Evolutionary conservation across 768 basidiomycete genomes (phyloP).

Genomic region (Kwoniella heveanensis): DNA sequence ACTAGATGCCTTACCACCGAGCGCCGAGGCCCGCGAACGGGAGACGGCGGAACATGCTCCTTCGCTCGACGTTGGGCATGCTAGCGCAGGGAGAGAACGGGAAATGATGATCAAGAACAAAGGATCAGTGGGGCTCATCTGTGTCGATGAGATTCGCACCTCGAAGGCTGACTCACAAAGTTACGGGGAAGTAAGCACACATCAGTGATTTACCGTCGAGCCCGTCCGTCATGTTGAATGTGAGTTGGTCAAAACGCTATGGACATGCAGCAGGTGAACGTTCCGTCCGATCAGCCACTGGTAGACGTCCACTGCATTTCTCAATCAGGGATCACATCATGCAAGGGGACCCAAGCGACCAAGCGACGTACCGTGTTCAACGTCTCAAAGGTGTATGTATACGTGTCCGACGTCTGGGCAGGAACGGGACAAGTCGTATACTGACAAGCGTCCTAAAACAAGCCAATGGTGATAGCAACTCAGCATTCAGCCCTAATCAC

Average conservation of each 20-base stretch:
- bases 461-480: too few relatives aligned
- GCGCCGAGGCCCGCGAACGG: conserved; percentile 19
- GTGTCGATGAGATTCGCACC: too few relatives aligned
- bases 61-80: conserved; percentile 12
- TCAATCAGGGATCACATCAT: too few relatives aligned
- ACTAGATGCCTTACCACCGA: conserved; percentile 12
- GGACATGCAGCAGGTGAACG: too few relatives aligned
- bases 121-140: too few relatives aligned
- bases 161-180: conserved; percentile 43
- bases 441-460: conserved; percentile 26
- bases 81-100: too few relatives aligned
- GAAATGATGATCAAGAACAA: too few relatives aligned
- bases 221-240: conserved; percentile 39
- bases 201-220: conserved; percentile 29
- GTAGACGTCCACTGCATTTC: too few relatives aligned
- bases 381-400: conserved; percentile 23
- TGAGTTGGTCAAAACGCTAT: conserved; percentile 36
- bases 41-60: conserved; percentile 9
- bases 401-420: conserved; percentile 2
- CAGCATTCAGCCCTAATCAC: too few relatives aligned
- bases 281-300: too few relatives aligned
- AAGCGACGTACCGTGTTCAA: conserved; percentile 27
- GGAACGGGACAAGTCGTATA: conserved; percentile 30
- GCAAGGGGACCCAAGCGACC: too few relatives aligned
- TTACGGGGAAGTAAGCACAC: conserved; percentile 33